Conservation (phyloP, 768 basidiomycete genomes). For the Filobasidium wieringae region DNA sequence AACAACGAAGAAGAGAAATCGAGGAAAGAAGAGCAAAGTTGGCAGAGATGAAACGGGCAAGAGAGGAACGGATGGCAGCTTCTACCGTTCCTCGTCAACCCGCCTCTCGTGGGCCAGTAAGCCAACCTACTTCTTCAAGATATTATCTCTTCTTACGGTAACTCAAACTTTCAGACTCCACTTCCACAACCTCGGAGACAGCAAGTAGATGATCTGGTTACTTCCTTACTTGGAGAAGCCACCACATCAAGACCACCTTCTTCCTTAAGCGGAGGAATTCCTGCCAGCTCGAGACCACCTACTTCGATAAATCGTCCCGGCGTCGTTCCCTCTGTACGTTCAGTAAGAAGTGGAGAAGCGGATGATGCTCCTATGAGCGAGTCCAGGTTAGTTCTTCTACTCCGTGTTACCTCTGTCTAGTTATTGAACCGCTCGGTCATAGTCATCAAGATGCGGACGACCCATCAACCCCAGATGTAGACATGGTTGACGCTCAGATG, state of each 20-base stretch:
- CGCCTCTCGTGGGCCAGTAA: not conserved
- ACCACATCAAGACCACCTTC: constrained; percentile 3
- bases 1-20: constrained; percentile 62
- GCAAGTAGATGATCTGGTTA: constrained; percentile 63
- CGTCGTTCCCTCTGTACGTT: constrained; percentile 24
- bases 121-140: not conserved
- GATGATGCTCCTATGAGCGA: not conserved
- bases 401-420: too few species aligned
- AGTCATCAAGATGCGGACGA: constrained; percentile 3
- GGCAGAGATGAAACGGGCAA: constrained; percentile 65
- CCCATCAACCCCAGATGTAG: constrained; percentile 47
- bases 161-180: not conserved
- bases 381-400: not conserved
- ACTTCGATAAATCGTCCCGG: constrained; percentile 11
- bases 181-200: constrained; percentile 44
- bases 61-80: constrained; percentile 47
- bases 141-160: not conserved
- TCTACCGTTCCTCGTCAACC: constrained; percentile 23
- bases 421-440: too few species aligned
- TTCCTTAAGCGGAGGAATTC: constrained; percentile 39
- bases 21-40: constrained; percentile 82
- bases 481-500: constrained; percentile 76
- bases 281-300: constrained; percentile 18
- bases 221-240: constrained; percentile 45
- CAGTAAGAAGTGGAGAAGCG: constrained; percentile 4